These are phyloP conservation scores for Luvunga scandens DNA, from an alignment of 345 rosid genomes.

Conservation along the genomic window DNA sequence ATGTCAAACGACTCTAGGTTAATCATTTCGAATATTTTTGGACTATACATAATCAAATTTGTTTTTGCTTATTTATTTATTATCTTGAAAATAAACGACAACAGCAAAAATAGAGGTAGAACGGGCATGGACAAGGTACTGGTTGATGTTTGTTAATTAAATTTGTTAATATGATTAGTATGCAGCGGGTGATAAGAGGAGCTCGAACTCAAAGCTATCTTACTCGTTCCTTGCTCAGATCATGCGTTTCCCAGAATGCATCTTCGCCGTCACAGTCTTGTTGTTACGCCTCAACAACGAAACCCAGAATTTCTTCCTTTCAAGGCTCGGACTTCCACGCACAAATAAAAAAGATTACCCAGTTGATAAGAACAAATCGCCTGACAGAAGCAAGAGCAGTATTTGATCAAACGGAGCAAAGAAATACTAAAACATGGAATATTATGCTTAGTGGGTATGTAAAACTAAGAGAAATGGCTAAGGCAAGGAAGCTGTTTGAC, in stretches of 20 bases:
- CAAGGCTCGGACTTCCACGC: constrained; percentile 25
- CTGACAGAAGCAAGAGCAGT: constrained; percentile 49
- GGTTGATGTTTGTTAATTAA: no score
- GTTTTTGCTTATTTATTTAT: no score
- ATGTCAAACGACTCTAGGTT: no score
- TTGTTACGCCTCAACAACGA: constrained; percentile 9
- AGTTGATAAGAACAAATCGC: constrained; percentile 41
- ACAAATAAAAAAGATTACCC: constrained; percentile 42
- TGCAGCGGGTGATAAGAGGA: not conserved
- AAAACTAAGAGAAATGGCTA: constrained; percentile 35
- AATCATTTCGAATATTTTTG: no score
- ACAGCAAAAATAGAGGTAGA: no score
- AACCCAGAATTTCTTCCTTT: constrained; percentile 8
- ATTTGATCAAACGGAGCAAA: constrained; percentile 37
- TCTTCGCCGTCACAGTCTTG: not conserved
- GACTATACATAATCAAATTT: no score
- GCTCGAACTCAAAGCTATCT: not conserved
- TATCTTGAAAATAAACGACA: no score
- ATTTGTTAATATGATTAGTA: no score
- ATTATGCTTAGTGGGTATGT: constrained; percentile 59
- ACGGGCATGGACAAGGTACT: no score
- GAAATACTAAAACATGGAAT: constrained; percentile 63
- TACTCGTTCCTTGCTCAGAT: not conserved
- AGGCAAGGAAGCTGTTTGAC: constrained; percentile 48
- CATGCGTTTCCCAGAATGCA: not conserved